These are phyloP conservation scores for Botryotinia calthae DNA, from an alignment of 2,329 filamentous ascomycete species.

Conservation along the genomic window DNA sequence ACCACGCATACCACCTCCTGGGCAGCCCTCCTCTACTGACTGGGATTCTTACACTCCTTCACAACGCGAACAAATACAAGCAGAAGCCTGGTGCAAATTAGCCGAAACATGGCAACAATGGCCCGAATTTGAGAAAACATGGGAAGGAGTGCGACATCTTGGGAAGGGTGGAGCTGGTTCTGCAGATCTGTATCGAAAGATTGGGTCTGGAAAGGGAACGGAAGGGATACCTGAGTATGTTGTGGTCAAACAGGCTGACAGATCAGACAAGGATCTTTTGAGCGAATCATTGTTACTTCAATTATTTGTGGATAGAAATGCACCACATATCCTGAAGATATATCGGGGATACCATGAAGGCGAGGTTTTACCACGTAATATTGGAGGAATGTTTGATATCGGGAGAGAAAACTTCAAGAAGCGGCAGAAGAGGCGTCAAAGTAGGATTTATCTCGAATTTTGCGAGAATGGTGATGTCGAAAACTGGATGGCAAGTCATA, in stretches of 20 bases:
- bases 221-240: background rate
- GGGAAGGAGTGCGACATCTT: background rate
- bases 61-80: background rate
- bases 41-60: background rate
- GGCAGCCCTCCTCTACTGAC: background rate
- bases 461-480: background rate
- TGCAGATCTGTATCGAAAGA: conserved; percentile 1
- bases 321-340: background rate
- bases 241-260: background rate
- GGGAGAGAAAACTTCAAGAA: background rate
- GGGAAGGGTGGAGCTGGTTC: background rate
- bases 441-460: conserved; percentile 6
- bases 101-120: background rate
- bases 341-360: background rate
- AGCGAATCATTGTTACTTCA: background rate
- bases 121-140: background rate
- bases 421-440: background rate
- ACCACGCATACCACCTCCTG: background rate
- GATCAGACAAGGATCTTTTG: background rate
- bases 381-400: conserved; percentile 3
- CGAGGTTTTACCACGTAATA: background rate
- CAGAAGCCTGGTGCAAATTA: background rate
- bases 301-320: background rate
- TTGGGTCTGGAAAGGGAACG: background rate
- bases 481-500: background rate